These are phyloP conservation scores for Nemophila menziesii DNA, from an alignment of 257 asterid species.

Conservation along the genomic window DNA sequence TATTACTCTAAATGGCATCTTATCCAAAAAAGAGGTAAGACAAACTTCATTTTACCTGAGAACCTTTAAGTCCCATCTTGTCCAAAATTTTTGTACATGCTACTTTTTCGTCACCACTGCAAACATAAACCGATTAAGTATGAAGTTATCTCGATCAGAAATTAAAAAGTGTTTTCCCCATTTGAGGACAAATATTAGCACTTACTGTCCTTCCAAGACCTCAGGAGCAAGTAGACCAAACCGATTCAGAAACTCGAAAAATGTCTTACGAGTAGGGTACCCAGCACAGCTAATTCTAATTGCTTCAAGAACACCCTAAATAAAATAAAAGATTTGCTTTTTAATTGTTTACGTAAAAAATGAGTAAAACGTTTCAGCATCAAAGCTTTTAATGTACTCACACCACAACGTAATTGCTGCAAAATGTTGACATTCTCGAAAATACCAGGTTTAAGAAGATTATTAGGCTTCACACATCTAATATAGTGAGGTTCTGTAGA, in stretches of 20 bases:
- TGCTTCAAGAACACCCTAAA: constrained; percentile 89
- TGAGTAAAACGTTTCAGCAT: not conserved
- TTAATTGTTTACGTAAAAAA: not conserved
- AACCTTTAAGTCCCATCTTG: constrained; percentile 66
- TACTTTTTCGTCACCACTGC: constrained; percentile 61
- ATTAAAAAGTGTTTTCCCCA: not conserved
- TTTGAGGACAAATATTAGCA: constrained; percentile 8
- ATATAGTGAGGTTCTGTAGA: constrained; percentile 97
- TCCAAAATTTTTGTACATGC: constrained; percentile 78
- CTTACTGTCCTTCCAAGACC: constrained; percentile 78
- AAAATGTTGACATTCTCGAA: constrained; percentile 78
- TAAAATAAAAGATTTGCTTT: not conserved
- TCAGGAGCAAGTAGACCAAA: constrained; percentile 91
- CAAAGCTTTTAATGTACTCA: constrained; percentile 33
- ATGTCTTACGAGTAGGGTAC: constrained; percentile 94
- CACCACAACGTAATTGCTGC: constrained; percentile 99
- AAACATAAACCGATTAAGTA: constrained; percentile 14
- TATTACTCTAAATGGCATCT: not conserved
- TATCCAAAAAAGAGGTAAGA: not conserved
- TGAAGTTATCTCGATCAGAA: not conserved
- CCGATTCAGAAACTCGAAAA: constrained; percentile 72
- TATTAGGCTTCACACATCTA: constrained; percentile 98
- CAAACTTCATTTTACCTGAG: constrained; percentile 55
- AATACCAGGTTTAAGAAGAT: constrained; percentile 79
- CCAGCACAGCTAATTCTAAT: constrained; percentile 99